A percentile compares a stretch with the other conserved stretches of the same genome.
These are phyloP conservation scores for Alternaria brassicicola DNA, from an alignment of 2,329 filamentous ascomycete genomes.

Conservation along the genomic window DNA sequence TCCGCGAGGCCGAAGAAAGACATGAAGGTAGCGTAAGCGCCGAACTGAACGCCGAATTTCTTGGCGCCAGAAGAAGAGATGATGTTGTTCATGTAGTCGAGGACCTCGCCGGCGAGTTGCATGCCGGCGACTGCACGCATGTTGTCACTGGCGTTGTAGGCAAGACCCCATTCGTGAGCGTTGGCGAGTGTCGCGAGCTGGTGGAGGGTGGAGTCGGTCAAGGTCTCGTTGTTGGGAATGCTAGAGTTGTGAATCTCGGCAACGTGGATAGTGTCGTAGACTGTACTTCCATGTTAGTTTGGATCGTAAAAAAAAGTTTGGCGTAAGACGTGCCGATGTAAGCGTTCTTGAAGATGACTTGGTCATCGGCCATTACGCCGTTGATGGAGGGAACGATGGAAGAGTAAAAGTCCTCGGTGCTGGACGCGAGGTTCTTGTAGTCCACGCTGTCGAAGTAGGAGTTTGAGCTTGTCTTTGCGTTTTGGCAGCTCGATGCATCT, in stretches of 20 bases:
- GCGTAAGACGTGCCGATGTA: conserved; percentile 60
- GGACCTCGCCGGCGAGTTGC: conserved; percentile 56
- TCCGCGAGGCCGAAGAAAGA: conserved; percentile 67
- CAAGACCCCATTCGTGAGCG: conserved; percentile 79
- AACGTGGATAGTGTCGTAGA: conserved; percentile 69
- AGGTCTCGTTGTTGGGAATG: conserved; percentile 61
- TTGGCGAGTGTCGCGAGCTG: conserved; percentile 77
- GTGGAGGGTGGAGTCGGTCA: conserved; percentile 66
- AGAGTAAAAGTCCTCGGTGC: conserved; percentile 61
- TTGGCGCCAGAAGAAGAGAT: conserved; percentile 46
- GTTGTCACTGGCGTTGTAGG: conserved; percentile 70
- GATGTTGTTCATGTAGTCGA: conserved; percentile 53
- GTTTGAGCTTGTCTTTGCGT: conserved; percentile 64
- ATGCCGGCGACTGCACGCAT: conserved; percentile 56
- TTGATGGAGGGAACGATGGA: conserved; percentile 60
- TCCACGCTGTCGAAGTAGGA: conserved; percentile 60
- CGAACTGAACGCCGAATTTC: conserved; percentile 63
- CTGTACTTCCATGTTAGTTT: conserved; percentile 18
- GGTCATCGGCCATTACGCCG: conserved; percentile 54
- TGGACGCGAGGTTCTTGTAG: conserved; percentile 56
- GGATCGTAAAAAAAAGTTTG: too few species aligned
- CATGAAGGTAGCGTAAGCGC: conserved; percentile 65
- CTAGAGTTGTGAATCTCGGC: conserved; percentile 66
- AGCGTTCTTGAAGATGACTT: conserved; percentile 66
- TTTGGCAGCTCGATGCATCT: conserved; percentile 61